A percentile compares a stretch with the other conserved stretches of the same genome.
Conservation (phyloP, 1,284 basidiomycete genomes). For the Dichomitus squalens region DNA sequence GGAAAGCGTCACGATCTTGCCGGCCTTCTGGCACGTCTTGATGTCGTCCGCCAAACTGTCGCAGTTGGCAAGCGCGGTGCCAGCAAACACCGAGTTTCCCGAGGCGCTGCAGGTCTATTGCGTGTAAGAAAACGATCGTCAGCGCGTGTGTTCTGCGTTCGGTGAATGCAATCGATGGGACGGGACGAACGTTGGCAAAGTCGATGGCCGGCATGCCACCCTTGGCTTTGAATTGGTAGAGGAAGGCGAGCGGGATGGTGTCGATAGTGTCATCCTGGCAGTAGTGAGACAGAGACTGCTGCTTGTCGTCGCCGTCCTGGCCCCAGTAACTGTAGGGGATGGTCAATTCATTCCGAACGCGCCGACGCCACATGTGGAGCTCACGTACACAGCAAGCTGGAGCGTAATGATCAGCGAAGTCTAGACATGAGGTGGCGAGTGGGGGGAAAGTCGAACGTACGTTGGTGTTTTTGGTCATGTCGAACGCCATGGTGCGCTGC, state of each 20-base stretch:
- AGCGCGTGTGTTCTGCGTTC: neutral
- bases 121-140: neutral
- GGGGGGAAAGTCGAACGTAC: constrained; percentile 27
- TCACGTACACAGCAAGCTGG: constrained; percentile 29
- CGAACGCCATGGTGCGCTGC: constrained; percentile 26
- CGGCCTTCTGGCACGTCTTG: constrained; percentile 59
- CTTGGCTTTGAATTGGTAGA: constrained; percentile 53
- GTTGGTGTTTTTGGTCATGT: constrained; percentile 33
- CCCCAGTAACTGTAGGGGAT: constrained; percentile 39
- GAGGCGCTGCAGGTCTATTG: constrained; percentile 49
- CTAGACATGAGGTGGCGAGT: neutral
- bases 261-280: constrained; percentile 53
- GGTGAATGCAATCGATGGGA: neutral
- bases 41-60: constrained; percentile 51
- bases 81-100: constrained; percentile 47
- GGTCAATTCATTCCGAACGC: neutral
- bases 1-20: constrained; percentile 64
- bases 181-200: constrained; percentile 55
- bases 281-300: constrained; percentile 48
- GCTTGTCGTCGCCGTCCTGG: constrained; percentile 51
- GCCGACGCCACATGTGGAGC: neutral
- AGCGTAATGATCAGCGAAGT: constrained; percentile 1
- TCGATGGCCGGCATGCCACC: constrained; percentile 59
- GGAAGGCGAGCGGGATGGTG: constrained; percentile 58
- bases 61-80: constrained; percentile 59